Evolutionary conservation across 352 stramenopile species (phyloP), one percentile per base, ranked within the genome.

Genomic region (Thraustochytrium sp.): DNA sequence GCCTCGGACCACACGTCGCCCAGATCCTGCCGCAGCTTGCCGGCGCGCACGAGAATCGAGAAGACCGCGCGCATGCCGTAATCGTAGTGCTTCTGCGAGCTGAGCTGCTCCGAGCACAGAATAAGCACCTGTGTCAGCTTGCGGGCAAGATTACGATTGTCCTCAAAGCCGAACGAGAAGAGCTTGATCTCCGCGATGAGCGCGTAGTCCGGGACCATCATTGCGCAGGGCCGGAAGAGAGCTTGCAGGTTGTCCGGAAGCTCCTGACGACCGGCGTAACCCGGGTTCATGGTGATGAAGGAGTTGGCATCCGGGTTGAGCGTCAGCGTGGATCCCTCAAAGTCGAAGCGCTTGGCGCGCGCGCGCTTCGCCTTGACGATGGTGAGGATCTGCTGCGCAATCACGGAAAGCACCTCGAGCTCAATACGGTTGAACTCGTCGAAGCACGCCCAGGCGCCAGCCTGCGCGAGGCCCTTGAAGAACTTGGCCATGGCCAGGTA

Each of bases 371-470:
- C 89, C 65, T 46, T 97, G 55, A 92, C 88, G 86, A 93, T 94
- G 8, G 87, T 88, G 63, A 89, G 85, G 21, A 93, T 89, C 76
- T 93, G 95, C 87, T 98, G 94, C 0, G 93, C 94, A 8, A 98
- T 93, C 11, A 98, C 95, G 0, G 91, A 96, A 2, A 98, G 87
- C 49, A 98, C 95, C 86, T 98, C 91, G 21, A 96, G 92, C 31
- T 95, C 93, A 34, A 84, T 84, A 72, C 97, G 92, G 88, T 99
- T 99, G 88, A 99, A 99, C 86, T 99, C 97, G 89, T 99, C 97
- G 85, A 99, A 99, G 86, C 97, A 99, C 3, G 96, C 97, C 97
- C 97, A 99, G 44, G 96, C 97, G 56, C 97, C 96, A 5, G 93
- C 91, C 65, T 95, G 91, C 3, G 93, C 92, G 2, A 97, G 86